These are phyloP conservation scores for Microsporum canis DNA, from an alignment of 2,329 filamentous ascomycete species.

Conservation along the genomic window DNA sequence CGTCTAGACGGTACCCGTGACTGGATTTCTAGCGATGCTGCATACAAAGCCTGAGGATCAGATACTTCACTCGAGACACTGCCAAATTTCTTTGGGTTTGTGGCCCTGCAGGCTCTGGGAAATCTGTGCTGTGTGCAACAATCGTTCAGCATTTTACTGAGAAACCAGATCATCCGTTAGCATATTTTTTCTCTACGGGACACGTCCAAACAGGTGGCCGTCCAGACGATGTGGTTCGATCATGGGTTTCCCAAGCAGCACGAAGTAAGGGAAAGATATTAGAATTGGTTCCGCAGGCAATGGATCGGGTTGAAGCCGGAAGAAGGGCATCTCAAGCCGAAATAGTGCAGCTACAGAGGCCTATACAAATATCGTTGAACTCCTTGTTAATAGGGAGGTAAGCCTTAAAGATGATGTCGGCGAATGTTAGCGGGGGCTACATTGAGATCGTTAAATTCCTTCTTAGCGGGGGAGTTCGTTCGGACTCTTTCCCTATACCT, in stretches of 20 bases:
- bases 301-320: neutral
- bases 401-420: neutral
- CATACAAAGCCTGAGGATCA: neutral
- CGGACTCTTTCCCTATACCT: neutral
- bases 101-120: neutral
- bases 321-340: neutral
- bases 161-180: neutral
- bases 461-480: neutral
- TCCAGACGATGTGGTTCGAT: neutral
- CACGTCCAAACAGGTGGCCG: neutral
- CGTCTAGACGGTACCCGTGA: neutral
- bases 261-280: neutral
- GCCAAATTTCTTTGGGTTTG: neutral
- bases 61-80: neutral
- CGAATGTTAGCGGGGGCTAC: neutral
- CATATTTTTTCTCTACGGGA: neutral
- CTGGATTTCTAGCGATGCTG: neutral
- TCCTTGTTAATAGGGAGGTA: neutral
- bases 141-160: neutral
- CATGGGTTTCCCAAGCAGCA: neutral
- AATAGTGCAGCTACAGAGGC: neutral
- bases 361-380: neutral
- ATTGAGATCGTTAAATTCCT: neutral
- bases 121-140: neutral
- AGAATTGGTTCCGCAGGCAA: neutral